Conservation (phyloP, 1,284 basidiomycete genomes). For the Ganoderma sinense region DNA sequence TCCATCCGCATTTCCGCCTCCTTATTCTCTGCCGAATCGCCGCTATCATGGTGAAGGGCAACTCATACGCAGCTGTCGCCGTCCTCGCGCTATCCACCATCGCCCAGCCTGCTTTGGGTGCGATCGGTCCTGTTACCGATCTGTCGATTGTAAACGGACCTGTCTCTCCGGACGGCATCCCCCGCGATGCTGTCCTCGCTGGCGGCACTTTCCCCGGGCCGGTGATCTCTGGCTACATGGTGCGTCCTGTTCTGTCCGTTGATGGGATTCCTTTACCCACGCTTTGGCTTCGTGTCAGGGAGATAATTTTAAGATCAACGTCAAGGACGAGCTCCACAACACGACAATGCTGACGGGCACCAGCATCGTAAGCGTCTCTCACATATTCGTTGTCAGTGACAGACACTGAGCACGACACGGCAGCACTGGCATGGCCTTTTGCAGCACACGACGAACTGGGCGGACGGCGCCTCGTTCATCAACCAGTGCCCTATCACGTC, state of each 20-base stretch:
- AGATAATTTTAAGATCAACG: conserved; percentile 40
- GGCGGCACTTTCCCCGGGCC: neutral
- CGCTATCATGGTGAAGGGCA: neutral
- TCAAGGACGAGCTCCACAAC: conserved; percentile 43
- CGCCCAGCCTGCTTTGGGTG: neutral
- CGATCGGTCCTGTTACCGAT: neutral
- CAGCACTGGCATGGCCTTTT: conserved; percentile 47
- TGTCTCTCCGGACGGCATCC: neutral
- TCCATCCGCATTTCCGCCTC: neutral
- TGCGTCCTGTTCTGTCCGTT: neutral
- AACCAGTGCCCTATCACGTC: conserved; percentile 60
- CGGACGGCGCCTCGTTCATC: conserved; percentile 37
- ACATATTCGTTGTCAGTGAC: neutral
- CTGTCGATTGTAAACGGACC: neutral
- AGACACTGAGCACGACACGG: neutral
- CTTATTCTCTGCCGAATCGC: neutral
- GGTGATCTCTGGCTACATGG: neutral
- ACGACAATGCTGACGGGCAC: conserved; percentile 40
- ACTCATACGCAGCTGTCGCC: neutral
- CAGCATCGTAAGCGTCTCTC: conserved; percentile 35
- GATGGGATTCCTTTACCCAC: neutral
- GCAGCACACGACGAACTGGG: conserved; percentile 39
- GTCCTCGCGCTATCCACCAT: neutral
- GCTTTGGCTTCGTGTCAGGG: conserved; percentile 28
- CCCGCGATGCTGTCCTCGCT: neutral